These are phyloP conservation scores for Magnolia kwangsiensis DNA, from an alignment of 164 flowering plant genomes.

Conservation along the genomic window DNA sequence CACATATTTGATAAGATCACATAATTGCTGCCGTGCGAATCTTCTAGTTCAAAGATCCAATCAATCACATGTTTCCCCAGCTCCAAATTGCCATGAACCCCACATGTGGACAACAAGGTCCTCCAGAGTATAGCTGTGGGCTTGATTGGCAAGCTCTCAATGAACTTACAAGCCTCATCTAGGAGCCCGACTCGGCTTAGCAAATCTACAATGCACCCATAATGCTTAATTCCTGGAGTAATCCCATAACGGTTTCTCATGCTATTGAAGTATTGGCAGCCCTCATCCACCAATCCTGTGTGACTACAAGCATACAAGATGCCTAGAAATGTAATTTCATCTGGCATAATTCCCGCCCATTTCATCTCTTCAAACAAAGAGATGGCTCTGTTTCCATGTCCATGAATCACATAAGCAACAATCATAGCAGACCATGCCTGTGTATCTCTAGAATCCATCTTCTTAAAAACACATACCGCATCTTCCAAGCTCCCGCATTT, in stretches of 20 bases:
- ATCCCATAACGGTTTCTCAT: constrained; percentile 47
- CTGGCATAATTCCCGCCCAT: constrained; percentile 35
- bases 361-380: constrained; percentile 57
- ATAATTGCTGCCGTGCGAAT: constrained; percentile 73
- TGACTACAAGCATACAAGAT: constrained; percentile 64
- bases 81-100: constrained; percentile 50
- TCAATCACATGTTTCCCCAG: constrained; percentile 49
- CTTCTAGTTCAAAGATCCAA: constrained; percentile 49
- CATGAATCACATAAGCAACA: constrained; percentile 63
- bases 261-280: constrained; percentile 39
- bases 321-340: constrained; percentile 64
- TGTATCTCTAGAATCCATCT: constrained; percentile 47
- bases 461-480: constrained; percentile 45
- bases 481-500: constrained; percentile 75
- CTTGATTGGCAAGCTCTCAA: constrained; percentile 44
- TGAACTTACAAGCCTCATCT: constrained; percentile 57
- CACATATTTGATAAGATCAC: constrained; percentile 64
- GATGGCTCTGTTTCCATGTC: constrained; percentile 46
- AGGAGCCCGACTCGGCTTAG: constrained; percentile 58
- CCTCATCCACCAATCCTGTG: constrained; percentile 55
- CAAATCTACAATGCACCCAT: constrained; percentile 73
- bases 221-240: constrained; percentile 57
- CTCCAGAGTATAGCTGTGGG: constrained; percentile 71
- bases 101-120: constrained; percentile 62
- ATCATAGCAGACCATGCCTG: constrained; percentile 74